phyloP scores from a whole-genome alignment of 2,329 filamentous ascomycete genomes.

The Trichoderma polysporum region DNA sequence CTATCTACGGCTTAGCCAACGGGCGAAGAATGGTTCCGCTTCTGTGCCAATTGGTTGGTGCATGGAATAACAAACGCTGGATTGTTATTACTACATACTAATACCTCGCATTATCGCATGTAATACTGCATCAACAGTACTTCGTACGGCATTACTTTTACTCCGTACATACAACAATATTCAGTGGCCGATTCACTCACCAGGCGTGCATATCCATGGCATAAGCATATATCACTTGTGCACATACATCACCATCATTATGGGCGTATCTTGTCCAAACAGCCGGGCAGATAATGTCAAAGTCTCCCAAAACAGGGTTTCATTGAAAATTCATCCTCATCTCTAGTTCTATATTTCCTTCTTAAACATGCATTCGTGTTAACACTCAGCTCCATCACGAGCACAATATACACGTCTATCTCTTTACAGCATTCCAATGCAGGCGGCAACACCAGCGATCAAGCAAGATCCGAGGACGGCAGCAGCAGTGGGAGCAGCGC shows the following conservation, averaged over 20 bases:
- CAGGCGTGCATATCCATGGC: neutral
- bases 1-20: neutral
- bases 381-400: neutral
- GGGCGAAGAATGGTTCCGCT: neutral
- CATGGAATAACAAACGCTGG: neutral
- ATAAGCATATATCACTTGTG: neutral
- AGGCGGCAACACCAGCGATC: constrained; percentile 32
- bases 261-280: neutral
- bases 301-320: neutral
- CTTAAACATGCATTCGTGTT: neutral
- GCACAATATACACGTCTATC: neutral
- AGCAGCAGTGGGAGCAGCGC: constrained; percentile 28
- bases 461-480: constrained; percentile 28
- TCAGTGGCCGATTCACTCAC: neutral
- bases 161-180: neutral
- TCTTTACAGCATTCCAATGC: constrained; percentile 30
- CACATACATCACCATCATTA: neutral
- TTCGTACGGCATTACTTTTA: too few species aligned
- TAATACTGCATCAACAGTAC: neutral
- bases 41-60: neutral
- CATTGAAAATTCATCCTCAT: neutral
- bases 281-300: neutral
- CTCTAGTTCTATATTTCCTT: neutral
- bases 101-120: neutral
- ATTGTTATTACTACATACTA: neutral